Base-by-base conservation (phyloP, 352 stramenopile genomes). In the Globisporangium orthogonon region DNA sequence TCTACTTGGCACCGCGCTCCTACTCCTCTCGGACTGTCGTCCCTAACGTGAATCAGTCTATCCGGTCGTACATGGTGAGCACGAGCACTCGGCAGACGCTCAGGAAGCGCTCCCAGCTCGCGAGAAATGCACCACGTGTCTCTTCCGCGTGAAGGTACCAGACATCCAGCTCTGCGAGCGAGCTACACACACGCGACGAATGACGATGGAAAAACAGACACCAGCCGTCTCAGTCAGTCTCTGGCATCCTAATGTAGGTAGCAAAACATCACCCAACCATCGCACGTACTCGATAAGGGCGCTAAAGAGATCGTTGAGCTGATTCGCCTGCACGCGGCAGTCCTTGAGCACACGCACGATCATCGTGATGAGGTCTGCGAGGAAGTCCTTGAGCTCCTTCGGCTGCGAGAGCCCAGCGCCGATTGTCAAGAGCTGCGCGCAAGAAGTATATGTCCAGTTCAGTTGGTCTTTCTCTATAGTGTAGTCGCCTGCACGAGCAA, bases 81-180 rank as follows among this genome's bases (percentile, higher is more conserved):
- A 84, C 60, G 37, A 87, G 40, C 37, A 68, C 68, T 31, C 79
- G 69, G 54, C 62, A 81, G 56, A 89, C 73, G 58, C 78, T 89
- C 9, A 89, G 64, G 56, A 91, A 89, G 33, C 73, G 70, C 47
- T 89, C 69, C 82, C 82, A 91, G 45, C 78, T 89, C 56, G 71
- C 69, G 51, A 91, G 74, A 37, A 89, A 54, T 6, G 71, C 54
- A 2, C 54, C 56, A 17, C 78, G 76, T 4, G 78, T 89, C 68
- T 87, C 77, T 28, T 75, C 61, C 10, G 67, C 78, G 44, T 85
- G 78, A 2, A 89, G 64, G 54, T 91, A 91, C 82, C 78, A 91
- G 40, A 86, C 78, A 15, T 89, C 76, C 33, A 91, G 65, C 48
- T 77, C 61, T 4, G 67, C 60, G 15, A 89, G 61, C n/a, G 76